A percentile compares a stretch with the other conserved stretches of the same genome.
These are phyloP conservation scores for Botrytis fabae DNA, from an alignment of 2,329 filamentous ascomycete species.

Conservation along the genomic window DNA sequence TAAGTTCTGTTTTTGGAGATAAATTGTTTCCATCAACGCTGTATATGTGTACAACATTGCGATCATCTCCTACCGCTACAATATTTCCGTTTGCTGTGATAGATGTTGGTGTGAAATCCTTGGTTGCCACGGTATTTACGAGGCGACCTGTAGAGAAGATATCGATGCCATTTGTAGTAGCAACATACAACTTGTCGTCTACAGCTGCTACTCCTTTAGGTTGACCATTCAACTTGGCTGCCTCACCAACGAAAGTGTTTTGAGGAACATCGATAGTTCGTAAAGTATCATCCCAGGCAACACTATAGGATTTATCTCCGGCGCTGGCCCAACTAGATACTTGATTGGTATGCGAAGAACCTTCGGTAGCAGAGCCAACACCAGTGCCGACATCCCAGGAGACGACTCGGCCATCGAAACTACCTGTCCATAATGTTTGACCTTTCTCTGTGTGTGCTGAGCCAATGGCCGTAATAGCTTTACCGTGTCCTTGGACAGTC, in stretches of 20 bases:
- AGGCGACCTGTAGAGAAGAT: conserved; percentile 62
- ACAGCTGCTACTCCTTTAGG: conserved; percentile 71
- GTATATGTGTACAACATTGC: conserved; percentile 76
- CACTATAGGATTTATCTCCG: conserved; percentile 71
- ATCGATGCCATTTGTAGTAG: conserved; percentile 56
- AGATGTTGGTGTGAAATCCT: conserved; percentile 65
- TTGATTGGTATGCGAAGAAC: conserved; percentile 82
- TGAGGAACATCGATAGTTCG: conserved; percentile 74
- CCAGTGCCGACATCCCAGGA: conserved; percentile 79
- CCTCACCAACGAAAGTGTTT: conserved; percentile 71
- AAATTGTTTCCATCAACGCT: conserved; percentile 59
- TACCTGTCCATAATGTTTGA: conserved; percentile 80
- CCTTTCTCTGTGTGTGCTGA: conserved; percentile 49
- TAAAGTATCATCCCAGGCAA: conserved; percentile 92
- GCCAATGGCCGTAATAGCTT: conserved; percentile 79
- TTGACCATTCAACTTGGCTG: conserved; percentile 70
- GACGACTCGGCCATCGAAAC: conserved; percentile 85
- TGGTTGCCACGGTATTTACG: conserved; percentile 56
- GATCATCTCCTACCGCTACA: conserved; percentile 75
- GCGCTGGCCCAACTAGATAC: conserved; percentile 71
- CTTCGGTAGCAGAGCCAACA: conserved; percentile 69
- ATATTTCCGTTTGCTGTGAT: conserved; percentile 67
- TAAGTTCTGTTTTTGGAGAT: conserved; percentile 49
- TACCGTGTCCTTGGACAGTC: conserved; percentile 84
- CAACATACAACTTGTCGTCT: conserved; percentile 50